Base-by-base conservation (phyloP, 768 basidiomycete species). In the Steccherinum ochraceum region DNA sequence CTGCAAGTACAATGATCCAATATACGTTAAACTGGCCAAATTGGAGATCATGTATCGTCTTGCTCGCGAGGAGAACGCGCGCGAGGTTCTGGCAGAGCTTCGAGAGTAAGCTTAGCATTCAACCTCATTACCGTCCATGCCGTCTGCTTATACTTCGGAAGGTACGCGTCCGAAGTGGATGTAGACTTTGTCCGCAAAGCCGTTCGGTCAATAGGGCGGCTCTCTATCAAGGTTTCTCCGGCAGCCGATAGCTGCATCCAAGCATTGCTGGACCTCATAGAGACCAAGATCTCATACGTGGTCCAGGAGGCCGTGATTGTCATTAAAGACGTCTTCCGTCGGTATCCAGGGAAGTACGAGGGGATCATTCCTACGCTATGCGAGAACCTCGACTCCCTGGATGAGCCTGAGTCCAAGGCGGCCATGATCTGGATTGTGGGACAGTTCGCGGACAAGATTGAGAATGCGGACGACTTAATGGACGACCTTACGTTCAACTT, bases 1-100 rank as follows among this genome's bases (percentile, higher is more conserved):
- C 71, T 97, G 93, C 87, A 98, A 99, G 69, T 99, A 98, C 68
- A 98, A 98, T 65, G 96, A 98, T 61, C 96, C 96, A 2, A 96
- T 98, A 58, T 99, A 98, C 65, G 92, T 98, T 66, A 98, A 99
- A 66, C 77, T 99, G 24, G 95, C 94, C 46, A 98, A 99, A 61
- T 75, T 99, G 48, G 96, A 98, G 68, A 97, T 98, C 62, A 98
- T 99, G 90, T 98, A 98, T 68, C 84, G 96, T 10, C 76, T 99
- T 18, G 93, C 94, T 7, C 81, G 91, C n/a, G 85, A 92, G 52
- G 92, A 93, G 64, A 99, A 98, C 65, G 89, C 89, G 18, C 78
- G 77, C 54, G 93, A 97, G 62, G 93, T 99, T 1, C 72, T 99
- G 12, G 85, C 93, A 25, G 96, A 98, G 68, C 71, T 99, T 19